phyloP scores from a whole-genome alignment of 2,329 filamentous ascomycete species.

The Ceratocystis eucalypticola region DNA sequence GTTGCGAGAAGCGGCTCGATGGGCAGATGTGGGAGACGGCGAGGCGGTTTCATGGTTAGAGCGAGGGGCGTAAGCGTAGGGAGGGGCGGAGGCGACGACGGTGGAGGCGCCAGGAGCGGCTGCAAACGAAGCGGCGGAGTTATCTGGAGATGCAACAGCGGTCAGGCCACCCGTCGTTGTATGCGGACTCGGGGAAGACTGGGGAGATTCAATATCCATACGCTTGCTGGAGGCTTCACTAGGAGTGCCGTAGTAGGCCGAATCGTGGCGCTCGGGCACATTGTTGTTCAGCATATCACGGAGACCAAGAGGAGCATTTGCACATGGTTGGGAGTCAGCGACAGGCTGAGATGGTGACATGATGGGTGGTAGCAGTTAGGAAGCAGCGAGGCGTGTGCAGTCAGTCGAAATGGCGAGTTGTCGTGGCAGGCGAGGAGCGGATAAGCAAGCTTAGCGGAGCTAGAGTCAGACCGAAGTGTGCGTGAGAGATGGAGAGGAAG shows the following conservation, averaged over 20 bases:
- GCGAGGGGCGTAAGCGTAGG: neutral
- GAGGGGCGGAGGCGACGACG: conserved; percentile 1
- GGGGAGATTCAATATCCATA: conserved; percentile 20
- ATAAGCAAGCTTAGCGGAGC: too few species aligned
- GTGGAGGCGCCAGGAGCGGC: neutral
- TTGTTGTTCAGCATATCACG: conserved; percentile 18
- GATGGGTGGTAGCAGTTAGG: neutral
- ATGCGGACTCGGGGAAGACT: conserved; percentile 18
- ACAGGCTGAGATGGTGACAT: conserved; percentile 1
- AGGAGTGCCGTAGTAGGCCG: conserved; percentile 19
- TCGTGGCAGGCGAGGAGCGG: neutral
- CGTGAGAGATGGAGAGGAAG: too few species aligned
- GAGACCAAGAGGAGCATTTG: conserved; percentile 13
- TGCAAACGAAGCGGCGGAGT: conserved; percentile 30
- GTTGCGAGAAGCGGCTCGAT: conserved; percentile 29
- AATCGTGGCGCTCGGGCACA: conserved; percentile 16
- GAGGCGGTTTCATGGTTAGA: conserved; percentile 18
- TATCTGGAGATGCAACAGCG: conserved; percentile 25
- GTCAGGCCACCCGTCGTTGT: conserved; percentile 17
- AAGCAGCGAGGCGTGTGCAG: too few species aligned
- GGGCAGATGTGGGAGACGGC: conserved; percentile 38
- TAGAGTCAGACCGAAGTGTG: too few species aligned
- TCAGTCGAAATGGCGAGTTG: neutral
- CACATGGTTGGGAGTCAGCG: conserved; percentile 6
- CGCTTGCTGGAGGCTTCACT: conserved; percentile 19